Base-by-base conservation (phyloP, 2,329 filamentous ascomycete genomes). In the Trichoderma lentiforme region DNA sequence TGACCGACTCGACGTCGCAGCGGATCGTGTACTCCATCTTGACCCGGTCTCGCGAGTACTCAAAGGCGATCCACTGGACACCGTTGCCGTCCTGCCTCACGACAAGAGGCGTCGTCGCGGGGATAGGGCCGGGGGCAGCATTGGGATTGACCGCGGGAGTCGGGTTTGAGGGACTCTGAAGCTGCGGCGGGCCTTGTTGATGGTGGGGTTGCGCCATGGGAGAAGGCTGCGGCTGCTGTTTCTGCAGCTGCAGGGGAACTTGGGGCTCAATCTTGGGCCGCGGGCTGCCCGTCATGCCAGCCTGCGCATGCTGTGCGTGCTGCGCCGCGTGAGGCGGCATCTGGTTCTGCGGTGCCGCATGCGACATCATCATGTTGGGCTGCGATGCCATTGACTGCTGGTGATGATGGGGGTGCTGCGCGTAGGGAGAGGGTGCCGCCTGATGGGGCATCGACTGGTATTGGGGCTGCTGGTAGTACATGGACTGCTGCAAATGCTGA, bases 21-120 rank as follows among this genome's bases (percentile, higher is more conserved):
- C 96, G 92, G 78, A 99, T 99, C 1, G 95, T 98, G 83, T 99
- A 99, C 82, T 98, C 95, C 94, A 98, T 97, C 89, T 99, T 99
- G 76, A 98, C 95, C 60, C 95, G 89, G 80, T 99, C 95, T 73
- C 95, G 90, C 12, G 95, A 98, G 81, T 99, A 99, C 81, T 99
- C 96, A 74, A 98, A 99, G 0, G 94, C 94, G 78, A 98, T 98
- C 96, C 96, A 98, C 82, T 98, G 96, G 7, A 98, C 95, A 9
- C 96, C 96, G 76, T 97, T 98, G 79, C 93, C 92, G 78, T 98
- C 96, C 82, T 98, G 95, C 75, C 95, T 87, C 28, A 98, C 95
- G 9, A 98, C 95, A 9, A 98, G 86, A 0, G 96, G 96, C 0
- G 96, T 98, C 3, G 96, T 99, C 0, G 96, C 96, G 14, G 96